Conservation (phyloP, 2,329 filamentous ascomycete genomes). For the Monosporascus ibericus region DNA sequence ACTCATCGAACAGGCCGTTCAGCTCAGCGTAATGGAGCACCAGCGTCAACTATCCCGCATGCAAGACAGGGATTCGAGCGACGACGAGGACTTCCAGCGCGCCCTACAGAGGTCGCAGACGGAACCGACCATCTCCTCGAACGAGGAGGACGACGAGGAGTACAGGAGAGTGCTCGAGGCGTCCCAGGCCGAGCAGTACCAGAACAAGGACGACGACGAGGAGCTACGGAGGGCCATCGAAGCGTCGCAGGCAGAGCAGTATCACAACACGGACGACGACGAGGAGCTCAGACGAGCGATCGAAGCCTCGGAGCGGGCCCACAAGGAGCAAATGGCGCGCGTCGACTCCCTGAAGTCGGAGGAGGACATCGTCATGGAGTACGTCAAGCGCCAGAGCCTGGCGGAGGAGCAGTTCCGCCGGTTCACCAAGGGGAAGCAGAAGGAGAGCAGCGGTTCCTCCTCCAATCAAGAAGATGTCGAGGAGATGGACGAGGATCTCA, state of each 20-base stretch:
- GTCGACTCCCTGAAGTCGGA: constrained; percentile 46
- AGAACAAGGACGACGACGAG: constrained; percentile 24
- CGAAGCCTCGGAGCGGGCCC: constrained; percentile 39
- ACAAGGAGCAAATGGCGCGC: constrained; percentile 36
- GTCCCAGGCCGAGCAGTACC: constrained; percentile 28
- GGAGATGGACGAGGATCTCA: constrained; percentile 51
- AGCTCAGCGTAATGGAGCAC: constrained; percentile 38
- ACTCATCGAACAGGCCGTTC: constrained; percentile 50
- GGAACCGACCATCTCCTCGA: constrained; percentile 10
- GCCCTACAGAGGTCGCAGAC: constrained; percentile 19
- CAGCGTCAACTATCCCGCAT: constrained; percentile 14
- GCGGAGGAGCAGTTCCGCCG: constrained; percentile 54
- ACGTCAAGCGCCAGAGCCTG: constrained; percentile 70
- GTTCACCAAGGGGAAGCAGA: constrained; percentile 30
- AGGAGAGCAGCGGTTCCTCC: constrained; percentile 14
- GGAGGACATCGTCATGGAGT: constrained; percentile 69
- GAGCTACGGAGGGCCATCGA: constrained; percentile 34
- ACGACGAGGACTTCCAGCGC: constrained; percentile 14
- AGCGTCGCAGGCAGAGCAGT: constrained; percentile 29
- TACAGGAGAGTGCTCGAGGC: constrained; percentile 35
- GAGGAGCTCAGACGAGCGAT: constrained; percentile 41
- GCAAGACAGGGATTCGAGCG: constrained; percentile 15
- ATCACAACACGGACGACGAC: constrained; percentile 28
- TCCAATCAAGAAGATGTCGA: constrained; percentile 18
- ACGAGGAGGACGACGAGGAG: constrained; percentile 28